Percentiles rank a stretch among this genome's conserved stretches.
phyloP scores from a whole-genome alignment of 805 yeast genomes.

The Metschnikowia picachoensis region DNA sequence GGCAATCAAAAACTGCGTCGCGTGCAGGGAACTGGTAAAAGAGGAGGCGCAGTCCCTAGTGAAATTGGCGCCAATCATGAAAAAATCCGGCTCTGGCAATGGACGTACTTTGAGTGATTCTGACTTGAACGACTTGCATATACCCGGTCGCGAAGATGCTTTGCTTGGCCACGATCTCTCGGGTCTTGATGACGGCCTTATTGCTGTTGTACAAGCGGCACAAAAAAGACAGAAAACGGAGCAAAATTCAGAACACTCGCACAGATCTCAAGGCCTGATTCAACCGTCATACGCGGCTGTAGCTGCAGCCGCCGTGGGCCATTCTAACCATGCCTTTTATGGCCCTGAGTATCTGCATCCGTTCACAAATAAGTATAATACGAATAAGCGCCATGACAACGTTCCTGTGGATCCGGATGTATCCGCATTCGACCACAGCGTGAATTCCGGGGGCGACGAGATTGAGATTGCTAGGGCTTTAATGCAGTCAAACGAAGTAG shows the following conservation, averaged over 20 bases:
- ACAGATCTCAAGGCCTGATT: conserved; percentile 6
- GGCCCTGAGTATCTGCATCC: conserved; percentile 12
- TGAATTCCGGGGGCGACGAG: conserved; percentile 42
- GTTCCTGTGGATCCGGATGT: conserved; percentile 62
- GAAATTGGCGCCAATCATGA: conserved; percentile 8
- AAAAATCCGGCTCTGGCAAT: neutral
- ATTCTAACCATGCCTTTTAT: conserved; percentile 17
- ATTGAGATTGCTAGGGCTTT: conserved; percentile 64
- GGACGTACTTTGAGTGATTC: conserved; percentile 19
- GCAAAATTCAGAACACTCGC: conserved; percentile 10
- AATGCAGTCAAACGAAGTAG: conserved; percentile 53
- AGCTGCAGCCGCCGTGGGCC: conserved; percentile 30
- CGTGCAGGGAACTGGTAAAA: conserved; percentile 54
- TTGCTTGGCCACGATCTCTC: conserved; percentile 40
- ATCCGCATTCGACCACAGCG: conserved; percentile 34
- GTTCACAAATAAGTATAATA: conserved; percentile 10
- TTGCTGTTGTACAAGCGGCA: conserved; percentile 61
- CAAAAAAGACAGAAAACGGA: conserved; percentile 35
- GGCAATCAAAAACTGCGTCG: conserved; percentile 70
- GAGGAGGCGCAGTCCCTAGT: conserved; percentile 17
- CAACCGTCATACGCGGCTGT: conserved; percentile 30
- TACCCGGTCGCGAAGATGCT: conserved; percentile 22
- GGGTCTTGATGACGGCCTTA: conserved; percentile 43
- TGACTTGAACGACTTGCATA: conserved; percentile 24
- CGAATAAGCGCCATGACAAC: conserved; percentile 18